Base-by-base conservation (phyloP, 352 stramenopile genomes). In the Globisporangium cystogenes region DNA sequence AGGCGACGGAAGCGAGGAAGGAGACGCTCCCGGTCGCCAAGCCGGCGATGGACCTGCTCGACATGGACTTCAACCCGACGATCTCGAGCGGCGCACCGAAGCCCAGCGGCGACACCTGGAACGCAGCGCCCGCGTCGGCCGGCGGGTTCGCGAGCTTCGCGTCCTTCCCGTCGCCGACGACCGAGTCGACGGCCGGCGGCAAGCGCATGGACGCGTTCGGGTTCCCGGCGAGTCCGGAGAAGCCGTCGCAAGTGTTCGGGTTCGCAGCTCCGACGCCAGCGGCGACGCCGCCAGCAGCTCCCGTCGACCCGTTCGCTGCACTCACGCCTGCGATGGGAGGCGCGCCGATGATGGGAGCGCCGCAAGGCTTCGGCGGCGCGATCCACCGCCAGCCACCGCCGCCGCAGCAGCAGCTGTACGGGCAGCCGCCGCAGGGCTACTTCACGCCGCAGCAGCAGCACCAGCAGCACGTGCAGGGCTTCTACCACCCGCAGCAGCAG, bases 1-100 rank as follows among this genome's bases (percentile, higher is more conserved):
- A 90, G 57, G 76, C 75, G n/a, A 65, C 65, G 0, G 74, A 86
- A 36, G 67, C 72, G 24, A 60, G 72, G 24, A 85, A 90, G 55
- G 76, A 87, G 56, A 69, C 62, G 0, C 57, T 83, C 1, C 57
- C 57, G 7, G 31, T 35, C 26, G 52, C 65, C 3, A 57, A 70
- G 6, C 64, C 74, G 0, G 62, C 68, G 3, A 51, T 60, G 29
- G 76, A 90, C 51, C 43, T 90, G 20, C 63, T 90, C 24, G 73
- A 74, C 35, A 86, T 87, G 69, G 73, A 88, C 57, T 88, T 86
- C 53, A 81, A 75, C 20, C 70, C 72, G 23, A 80, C 64, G 14
- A 76, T 82, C 48, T 72, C 70, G n/a, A 64, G 62, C 33, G 62
- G 50, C 48, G 41, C 26, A 18, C 60, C 56, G 55, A 62, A 14